Evolutionary conservation across 768 basidiomycete genomes (phyloP), one percentile per base, ranked within the genome.

Genomic region (Plicaturopsis crispa): DNA sequence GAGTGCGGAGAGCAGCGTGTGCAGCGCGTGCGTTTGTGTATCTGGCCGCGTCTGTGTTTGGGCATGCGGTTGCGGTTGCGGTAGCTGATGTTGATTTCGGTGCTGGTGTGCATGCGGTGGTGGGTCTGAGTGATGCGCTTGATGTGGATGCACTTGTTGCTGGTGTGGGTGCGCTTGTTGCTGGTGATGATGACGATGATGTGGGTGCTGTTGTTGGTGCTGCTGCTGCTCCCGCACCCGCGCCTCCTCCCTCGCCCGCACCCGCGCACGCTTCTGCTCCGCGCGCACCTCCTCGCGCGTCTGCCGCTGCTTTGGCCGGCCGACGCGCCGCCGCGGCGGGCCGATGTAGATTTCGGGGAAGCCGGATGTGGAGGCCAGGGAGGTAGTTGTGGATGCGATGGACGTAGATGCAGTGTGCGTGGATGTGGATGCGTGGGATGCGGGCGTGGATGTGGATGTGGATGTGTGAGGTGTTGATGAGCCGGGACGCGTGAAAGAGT

Each of bases 281-380:
- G n/a, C n/a, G n/a, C n/a, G n/a, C n/a, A n/a, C n/a, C n/a, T n/a
- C n/a, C n/a, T 14, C 14, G 26, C 26, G 26, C 10, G 26, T 28
- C 21, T 28, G 12, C 6, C 33, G 2, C 19, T 19, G 31, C 10
- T 23, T 30, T 14, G 56, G 61, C 4, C 61, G 56, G 22, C 61
- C 61, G 8, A 48, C 44, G 14, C 52, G 48, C 23, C 56, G 56
- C 33, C 61, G 54, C 12, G 51, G 61, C 3, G 62, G 59, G 4
- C 66, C 65, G 22, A 65, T 52, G 35, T 66, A 65, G 10, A 57
- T 24, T 13, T 59, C 54, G 4, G 52, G 63, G 35, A 56, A 51
- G 31, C 63, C 64, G 6, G 53, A 40, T 0, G 26, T 17, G 26
- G 19, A 26, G 3, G 18, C 31, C 21, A 39, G 37, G 17, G n/a